Conservation (phyloP, 2,329 filamentous ascomycete genomes). For the Fusarium sp. region DNA sequence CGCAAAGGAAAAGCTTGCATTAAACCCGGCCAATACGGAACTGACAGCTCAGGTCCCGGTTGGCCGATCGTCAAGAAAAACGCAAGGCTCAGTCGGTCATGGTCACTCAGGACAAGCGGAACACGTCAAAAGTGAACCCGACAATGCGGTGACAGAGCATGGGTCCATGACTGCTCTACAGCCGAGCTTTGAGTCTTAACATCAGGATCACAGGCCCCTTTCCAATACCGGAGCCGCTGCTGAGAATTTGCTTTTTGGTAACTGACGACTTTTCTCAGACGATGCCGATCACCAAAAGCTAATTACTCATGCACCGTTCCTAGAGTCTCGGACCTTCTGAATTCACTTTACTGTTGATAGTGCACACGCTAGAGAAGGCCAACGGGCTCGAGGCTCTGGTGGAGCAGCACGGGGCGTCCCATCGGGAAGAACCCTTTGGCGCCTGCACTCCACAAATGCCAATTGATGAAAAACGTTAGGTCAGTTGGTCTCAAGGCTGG, state of each 20-base stretch:
- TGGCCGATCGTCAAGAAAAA: constrained; percentile 12
- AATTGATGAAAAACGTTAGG: constrained; percentile 21
- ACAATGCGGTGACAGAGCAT: constrained; percentile 23
- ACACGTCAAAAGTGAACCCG: constrained; percentile 26
- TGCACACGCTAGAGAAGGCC: constrained; percentile 24
- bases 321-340: constrained; percentile 1
- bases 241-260: background rate
- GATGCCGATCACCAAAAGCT: constrained; percentile 19
- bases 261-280: constrained; percentile 1
- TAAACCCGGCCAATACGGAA: constrained; percentile 21
- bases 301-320: constrained; percentile 20
- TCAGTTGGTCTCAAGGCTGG: constrained; percentile 16
- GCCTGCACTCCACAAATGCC: constrained; percentile 39
- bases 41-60: constrained; percentile 28
- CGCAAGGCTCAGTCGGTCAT: constrained; percentile 12
- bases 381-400: constrained; percentile 31
- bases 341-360: constrained; percentile 19
- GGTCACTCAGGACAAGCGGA: constrained; percentile 15
- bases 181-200: background rate
- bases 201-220: constrained; percentile 1
- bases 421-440: constrained; percentile 43
- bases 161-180: background rate
- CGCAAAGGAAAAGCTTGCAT: constrained; percentile 18
- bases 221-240: constrained; percentile 9
- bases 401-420: constrained; percentile 39